Evolutionary conservation across 1,284 basidiomycete genomes (phyloP), one percentile per base, ranked within the genome.

Genomic region (Apiotrichum akiyoshidainum): DNA sequence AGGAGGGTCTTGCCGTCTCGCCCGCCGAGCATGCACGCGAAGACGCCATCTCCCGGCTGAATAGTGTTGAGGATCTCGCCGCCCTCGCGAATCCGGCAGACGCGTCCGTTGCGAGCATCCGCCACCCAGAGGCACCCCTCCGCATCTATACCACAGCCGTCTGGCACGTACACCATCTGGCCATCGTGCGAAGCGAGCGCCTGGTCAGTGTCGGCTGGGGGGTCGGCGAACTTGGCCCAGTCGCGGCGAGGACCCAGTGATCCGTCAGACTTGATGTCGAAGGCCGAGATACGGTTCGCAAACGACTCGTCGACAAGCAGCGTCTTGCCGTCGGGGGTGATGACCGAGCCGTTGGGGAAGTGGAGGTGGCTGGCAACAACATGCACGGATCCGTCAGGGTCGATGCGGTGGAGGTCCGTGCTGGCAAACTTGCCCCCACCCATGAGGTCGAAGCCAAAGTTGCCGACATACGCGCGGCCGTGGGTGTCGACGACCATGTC

Each of bases 241-340:
- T 56, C 54, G 54, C 48, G 47, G 33, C 54, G 54, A 2, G 47
- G 48, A 13, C 48, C 47, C 14, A 56, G 54, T 10, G 39, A 42
- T 14, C 54, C 54, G 34, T 45, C 34, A 4, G 47, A 14, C 9
- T 21, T 17, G 48, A 56, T 56, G 34, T 56, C 48, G 41, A 56
- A 56, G 1, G 48, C 54, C 5, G 31, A 35, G 40, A 21, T 31
- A 34, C 54, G 54, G 48, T 56, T 56, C 21, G 37, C 54, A 22
- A 56, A 56, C 33, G 42, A 31, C 54, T 56, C 54, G 54, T 56
- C 48, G 33, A 56, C 54, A 34, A 56, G 16, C 21, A 56, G 54
- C 54, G 47, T 44, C 26, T 31, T 31, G 26, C 26, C 26, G 47
- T 51, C 48, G 17, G 48, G 41, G 5, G 47, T 50, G 34, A 56